Evolutionary conservation across 805 yeast species (phyloP).

Genomic region (Barnettozyma botsteinii): DNA sequence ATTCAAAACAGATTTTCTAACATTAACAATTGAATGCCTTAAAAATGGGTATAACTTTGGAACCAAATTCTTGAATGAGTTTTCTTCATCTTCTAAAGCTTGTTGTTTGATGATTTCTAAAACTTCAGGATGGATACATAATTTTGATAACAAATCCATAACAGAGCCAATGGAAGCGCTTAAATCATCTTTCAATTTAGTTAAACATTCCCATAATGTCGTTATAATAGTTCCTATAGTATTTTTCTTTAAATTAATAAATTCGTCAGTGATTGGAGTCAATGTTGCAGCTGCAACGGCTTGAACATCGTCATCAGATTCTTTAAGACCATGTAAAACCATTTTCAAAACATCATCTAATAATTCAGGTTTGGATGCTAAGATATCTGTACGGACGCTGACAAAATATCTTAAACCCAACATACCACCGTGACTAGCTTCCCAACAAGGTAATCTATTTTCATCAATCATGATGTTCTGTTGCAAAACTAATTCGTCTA

Average conservation of each 20-base stretch:
- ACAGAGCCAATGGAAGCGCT: conserved; percentile 94
- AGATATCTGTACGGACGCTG: conserved; percentile 77
- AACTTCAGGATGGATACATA: conserved; percentile 79
- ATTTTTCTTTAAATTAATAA: conserved; percentile 56
- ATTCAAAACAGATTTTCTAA: conserved; percentile 79
- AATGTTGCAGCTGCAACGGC: conserved; percentile 93
- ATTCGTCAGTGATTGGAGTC: conserved; percentile 83
- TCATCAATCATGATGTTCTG: conserved; percentile 26
- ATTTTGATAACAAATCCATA: conserved; percentile 85
- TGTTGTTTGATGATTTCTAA: conserved; percentile 62
- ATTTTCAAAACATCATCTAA: conserved; percentile 71
- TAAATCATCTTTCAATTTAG: conserved; percentile 82
- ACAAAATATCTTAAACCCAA: conserved; percentile 89
- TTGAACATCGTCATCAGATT: conserved; percentile 90
- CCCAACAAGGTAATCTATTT: conserved; percentile 67
- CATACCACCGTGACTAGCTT: conserved; percentile 97
- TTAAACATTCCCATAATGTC: conserved; percentile 87
- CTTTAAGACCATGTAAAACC: conserved; percentile 80
- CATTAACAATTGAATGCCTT: conserved; percentile 89
- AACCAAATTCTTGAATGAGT: conserved; percentile 68
- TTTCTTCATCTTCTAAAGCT: conserved; percentile 44
- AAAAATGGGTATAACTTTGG: conserved; percentile 90
- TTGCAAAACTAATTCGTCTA: conserved; percentile 69
- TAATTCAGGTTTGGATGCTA: conserved; percentile 47
- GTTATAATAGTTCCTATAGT: conserved; percentile 43